Percentiles rank a stretch among this genome's conserved stretches.
Conservation (phyloP, 169 alveolate species). For the Cryptosporidium viatorum region DNA sequence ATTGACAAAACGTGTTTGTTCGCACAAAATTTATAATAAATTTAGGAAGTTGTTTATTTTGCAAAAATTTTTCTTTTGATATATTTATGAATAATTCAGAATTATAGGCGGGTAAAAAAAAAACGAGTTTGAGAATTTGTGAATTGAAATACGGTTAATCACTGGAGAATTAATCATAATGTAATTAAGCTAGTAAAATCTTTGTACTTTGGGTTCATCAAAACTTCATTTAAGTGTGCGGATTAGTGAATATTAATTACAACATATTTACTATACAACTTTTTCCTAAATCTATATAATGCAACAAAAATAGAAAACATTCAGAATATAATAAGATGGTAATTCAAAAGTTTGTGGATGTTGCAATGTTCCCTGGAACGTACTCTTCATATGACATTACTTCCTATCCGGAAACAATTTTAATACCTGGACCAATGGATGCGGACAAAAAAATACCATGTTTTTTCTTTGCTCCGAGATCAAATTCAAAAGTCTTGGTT, state of each 20-base stretch:
- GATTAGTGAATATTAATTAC: neutral
- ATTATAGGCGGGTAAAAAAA: conserved; percentile 1
- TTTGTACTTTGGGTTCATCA: neutral
- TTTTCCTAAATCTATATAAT: neutral
- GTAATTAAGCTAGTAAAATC: neutral
- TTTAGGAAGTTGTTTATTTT: neutral
- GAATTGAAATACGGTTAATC: neutral
- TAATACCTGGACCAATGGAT: conserved; percentile 74
- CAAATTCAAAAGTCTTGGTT: conserved; percentile 55
- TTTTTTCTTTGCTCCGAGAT: conserved; percentile 47
- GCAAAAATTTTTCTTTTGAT: neutral
- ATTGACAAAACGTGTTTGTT: neutral
- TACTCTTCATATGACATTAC: conserved; percentile 78
- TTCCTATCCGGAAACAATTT: conserved; percentile 78
- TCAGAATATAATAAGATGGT: conserved; percentile 12
- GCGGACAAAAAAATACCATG: conserved; percentile 70
- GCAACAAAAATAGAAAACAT: neutral
- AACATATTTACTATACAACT: neutral
- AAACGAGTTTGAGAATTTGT: neutral
- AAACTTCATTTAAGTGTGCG: neutral
- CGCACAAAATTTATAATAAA: neutral
- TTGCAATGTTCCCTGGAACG: conserved; percentile 83
- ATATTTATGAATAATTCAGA: neutral
- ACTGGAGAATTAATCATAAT: neutral
- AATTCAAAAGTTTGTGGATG: conserved; percentile 75